Base-by-base conservation (phyloP, 345 rosid genomes). In the Sisymbrium irio region DNA sequence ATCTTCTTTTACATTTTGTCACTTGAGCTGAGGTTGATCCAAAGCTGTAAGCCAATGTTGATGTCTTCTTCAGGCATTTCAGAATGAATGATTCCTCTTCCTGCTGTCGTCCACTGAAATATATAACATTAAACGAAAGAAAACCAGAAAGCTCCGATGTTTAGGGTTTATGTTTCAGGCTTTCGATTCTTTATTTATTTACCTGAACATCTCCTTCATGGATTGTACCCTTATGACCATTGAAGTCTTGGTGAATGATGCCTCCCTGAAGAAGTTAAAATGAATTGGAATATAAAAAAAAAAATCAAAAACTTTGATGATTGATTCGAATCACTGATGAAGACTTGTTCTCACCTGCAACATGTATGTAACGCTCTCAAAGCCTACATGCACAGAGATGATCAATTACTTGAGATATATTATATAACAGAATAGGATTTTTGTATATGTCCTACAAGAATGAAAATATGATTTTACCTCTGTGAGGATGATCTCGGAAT, bases 311-410 rank as follows among this genome's bases (percentile, higher is more conserved):
- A 35, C 35, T 70, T 59, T 11, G 1, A 36, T 45, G 19, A 25
- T 27, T 17, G 73, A 32, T 9, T 32, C 4, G 25, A 30, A 39
- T 36, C 4, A 47, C 10, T 4, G n/a, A 41, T n/a, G 39, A 50
- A 46, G 39, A 49, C n/a, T 51, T 50, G 41, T 51, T 51, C 57
- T 72, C 80, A 89, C 98, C 90, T 94, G 81, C 20, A 89, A 42
- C 97, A 94, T 85, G 85, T 94, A 94, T 47, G 96, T 91, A 65
- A 89, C 96, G 57, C 96, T 94, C 79, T 94, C 96, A 67, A 94
- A 93, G 39, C 97, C 97, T 89, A 19, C 28, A 49, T 19, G 88
- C 19, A 75, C 15, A 60, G 30, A 68, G 12, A 67, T 41, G 14
- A 18, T 35, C 62, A 40, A 35, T 61, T 46, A 30, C 15, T 35